phyloP scores from a whole-genome alignment of 257 asterid species.

The Mitragyna speciosa region DNA sequence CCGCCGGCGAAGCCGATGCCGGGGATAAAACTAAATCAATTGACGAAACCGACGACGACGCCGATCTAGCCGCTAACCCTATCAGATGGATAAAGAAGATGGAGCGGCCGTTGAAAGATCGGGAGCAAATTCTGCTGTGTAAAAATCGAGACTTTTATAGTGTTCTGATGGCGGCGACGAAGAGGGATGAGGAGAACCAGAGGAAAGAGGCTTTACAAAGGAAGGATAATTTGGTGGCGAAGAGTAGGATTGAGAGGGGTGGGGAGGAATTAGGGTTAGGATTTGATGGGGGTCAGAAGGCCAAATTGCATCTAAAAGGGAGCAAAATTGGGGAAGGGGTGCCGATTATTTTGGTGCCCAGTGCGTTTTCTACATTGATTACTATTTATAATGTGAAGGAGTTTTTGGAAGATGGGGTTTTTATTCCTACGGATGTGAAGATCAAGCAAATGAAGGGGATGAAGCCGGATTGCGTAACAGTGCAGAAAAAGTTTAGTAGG shows the following conservation, averaged over 20 bases:
- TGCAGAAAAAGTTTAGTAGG: conserved; percentile 97
- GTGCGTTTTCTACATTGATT: conserved; percentile 88
- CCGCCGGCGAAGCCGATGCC: conserved; percentile 17
- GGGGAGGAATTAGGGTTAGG: conserved; percentile 53
- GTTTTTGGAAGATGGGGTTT: conserved; percentile 94
- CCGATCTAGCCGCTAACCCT: conserved; percentile 27
- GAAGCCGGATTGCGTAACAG: conserved; percentile 95
- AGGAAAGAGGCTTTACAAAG: conserved; percentile 73
- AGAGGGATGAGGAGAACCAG: conserved; percentile 87
- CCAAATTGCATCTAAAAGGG: conserved; percentile 58
- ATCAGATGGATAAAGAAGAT: conserved; percentile 59
- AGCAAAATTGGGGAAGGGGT: conserved; percentile 94
- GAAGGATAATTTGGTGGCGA: conserved; percentile 86
- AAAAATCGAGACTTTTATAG: conserved; percentile 70
- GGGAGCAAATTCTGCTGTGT: conserved; percentile 69
- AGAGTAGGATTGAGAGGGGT: conserved; percentile 78
- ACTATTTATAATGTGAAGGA: conserved; percentile 94
- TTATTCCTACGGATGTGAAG: conserved; percentile 83
- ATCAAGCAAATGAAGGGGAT: conserved; percentile 78
- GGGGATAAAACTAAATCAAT: conserved; percentile 8
- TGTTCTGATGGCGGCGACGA: conserved; percentile 63
- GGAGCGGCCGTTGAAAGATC: conserved; percentile 79
- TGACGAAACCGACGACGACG: conserved; percentile 25
- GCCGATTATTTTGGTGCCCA: conserved; percentile 90
- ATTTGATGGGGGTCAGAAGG: conserved; percentile 62